Evolutionary conservation across 768 basidiomycete species (phyloP).

Genomic region (Artomyces pyxidatus): DNA sequence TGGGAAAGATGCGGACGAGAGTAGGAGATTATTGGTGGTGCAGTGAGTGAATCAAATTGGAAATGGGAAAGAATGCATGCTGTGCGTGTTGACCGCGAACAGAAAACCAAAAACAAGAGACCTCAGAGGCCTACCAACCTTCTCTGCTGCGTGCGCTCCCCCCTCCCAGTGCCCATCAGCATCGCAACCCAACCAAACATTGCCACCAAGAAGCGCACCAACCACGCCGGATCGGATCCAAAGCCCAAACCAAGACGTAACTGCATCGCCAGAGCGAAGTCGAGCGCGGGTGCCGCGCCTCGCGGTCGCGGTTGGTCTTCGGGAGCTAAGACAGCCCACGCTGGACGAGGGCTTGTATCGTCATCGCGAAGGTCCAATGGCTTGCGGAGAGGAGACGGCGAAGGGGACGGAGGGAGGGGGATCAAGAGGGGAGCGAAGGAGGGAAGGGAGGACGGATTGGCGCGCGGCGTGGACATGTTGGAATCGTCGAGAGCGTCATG

Average conservation of each 20-base stretch:
- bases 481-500: background rate
- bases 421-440: conserved; percentile 11
- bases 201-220: conserved; percentile 72
- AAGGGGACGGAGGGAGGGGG: conserved; percentile 14
- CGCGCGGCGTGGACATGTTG: background rate
- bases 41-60: no score
- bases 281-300: conserved; percentile 37
- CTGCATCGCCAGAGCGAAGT: conserved; percentile 73
- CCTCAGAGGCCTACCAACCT: background rate
- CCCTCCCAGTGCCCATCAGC: conserved; percentile 25
- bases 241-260: conserved; percentile 62
- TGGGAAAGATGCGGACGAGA: background rate
- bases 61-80: no score
- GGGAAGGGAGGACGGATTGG: conserved; percentile 1
- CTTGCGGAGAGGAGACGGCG: conserved; percentile 19
- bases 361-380: conserved; percentile 7
- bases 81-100: no score
- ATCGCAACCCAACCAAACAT: conserved; percentile 74
- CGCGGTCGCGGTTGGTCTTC: conserved; percentile 22
- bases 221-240: conserved; percentile 70
- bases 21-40: background rate
- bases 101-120: no score
- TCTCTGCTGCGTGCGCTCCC: background rate
- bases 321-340: conserved; percentile 6
- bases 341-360: background rate